Evolutionary conservation across 2,329 filamentous ascomycete species (phyloP), one percentile per base, ranked within the genome.

Genomic region (Dactylellina parvicollis): DNA sequence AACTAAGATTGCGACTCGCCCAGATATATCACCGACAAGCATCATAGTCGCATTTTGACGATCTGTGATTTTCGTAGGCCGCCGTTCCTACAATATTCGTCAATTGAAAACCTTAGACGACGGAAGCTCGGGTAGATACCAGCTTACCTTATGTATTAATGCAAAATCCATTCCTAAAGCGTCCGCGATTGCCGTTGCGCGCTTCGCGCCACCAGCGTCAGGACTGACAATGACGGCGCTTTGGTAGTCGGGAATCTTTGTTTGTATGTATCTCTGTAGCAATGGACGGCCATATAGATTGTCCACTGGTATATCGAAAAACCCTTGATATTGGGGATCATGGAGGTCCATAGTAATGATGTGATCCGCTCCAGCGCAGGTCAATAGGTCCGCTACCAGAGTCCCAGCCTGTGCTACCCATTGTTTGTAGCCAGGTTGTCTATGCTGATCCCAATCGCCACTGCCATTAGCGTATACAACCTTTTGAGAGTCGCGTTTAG

Each of bases 361-460:
- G 81, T 98, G 95, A 81, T 99, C 94, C 47, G 95, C 92, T 76
- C 95, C 95, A 75, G 95, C 94, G 82, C 93, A 97, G 40, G 92
- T 97, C 76, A 99, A 85, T 46, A 99, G 87, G 80, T 98, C 93
- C 55, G 95, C 95, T 52, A 99, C 90, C 66, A 99, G 86, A 28
- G 93, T 98, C 72, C 95, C 95, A 42, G 95, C 93, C 83, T 98
- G 95, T 20, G 95, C 95, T 75, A 99, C 94, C 95, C 95, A 99
- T 83, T 96, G 92, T 83, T 95, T 95, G 82, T 99, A 99, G 55
- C 95, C 95, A 5, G 93, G 92, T 80, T 94, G 93, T 18, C 92
- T 89, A 80, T 92, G 87, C 80, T 90, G 90, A 42, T 81, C 22
- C 80, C 89, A 85, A 78, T 84, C 85, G 66, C 84, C 84, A 74